Conservation (phyloP, 148 eudicot species). For the Silene uniflora region DNA sequence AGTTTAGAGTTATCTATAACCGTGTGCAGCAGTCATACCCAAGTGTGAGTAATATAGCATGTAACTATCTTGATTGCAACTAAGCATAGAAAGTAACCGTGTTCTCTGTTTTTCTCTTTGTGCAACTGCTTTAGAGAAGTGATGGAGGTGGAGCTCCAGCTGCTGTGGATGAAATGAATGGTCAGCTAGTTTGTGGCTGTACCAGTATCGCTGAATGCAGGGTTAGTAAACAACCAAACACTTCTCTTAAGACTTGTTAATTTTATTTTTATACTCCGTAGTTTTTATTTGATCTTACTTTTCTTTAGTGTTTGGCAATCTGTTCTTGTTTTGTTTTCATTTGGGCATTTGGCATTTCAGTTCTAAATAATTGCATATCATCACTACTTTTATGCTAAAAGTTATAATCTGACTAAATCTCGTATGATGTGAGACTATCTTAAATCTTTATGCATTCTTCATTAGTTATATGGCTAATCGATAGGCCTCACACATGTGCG, state of each 20-base stretch:
- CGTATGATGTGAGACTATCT: no score
- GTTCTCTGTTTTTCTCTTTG: neutral
- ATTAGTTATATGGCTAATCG: neutral
- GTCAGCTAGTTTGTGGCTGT: conserved; percentile 77
- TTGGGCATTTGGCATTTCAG: neutral
- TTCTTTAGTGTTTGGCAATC: neutral
- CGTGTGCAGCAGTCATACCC: neutral
- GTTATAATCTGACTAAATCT: neutral
- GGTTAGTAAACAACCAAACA: conserved; percentile 39
- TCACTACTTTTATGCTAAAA: neutral
- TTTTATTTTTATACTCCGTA: neutral
- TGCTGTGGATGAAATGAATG: conserved; percentile 82
- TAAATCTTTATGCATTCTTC: neutral
- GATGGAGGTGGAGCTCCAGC: conserved; percentile 94
- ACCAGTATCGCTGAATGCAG: conserved; percentile 55
- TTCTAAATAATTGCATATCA: no score
- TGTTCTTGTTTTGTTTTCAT: neutral
- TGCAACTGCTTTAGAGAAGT: conserved; percentile 58
- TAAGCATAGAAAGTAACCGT: neutral
- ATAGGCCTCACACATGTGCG: no score
- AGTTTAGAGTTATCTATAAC: no score
- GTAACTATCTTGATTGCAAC: neutral
- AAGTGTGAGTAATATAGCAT: neutral
- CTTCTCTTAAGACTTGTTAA: neutral
- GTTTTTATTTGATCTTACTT: neutral